A percentile compares a stretch with the other conserved stretches of the same genome.
phyloP scores from a whole-genome alignment of 2,329 filamentous ascomycete genomes.

The Colletotrichum musae region DNA sequence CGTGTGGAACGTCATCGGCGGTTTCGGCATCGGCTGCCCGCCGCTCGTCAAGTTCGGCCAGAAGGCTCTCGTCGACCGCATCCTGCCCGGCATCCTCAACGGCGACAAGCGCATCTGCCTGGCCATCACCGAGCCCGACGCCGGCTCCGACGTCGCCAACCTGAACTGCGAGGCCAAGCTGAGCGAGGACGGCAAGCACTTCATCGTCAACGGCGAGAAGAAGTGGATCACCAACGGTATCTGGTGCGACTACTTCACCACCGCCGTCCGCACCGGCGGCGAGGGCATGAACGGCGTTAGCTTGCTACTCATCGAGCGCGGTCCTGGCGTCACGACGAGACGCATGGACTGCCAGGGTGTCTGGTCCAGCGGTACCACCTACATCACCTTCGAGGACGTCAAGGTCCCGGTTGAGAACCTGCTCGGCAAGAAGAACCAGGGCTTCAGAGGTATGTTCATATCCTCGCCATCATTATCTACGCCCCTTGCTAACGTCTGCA shows the following conservation, averaged over 20 bases:
- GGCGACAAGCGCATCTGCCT: constrained; percentile 98
- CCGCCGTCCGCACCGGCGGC: constrained; percentile 90
- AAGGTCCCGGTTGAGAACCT: constrained; percentile 99
- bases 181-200: constrained; percentile 96
- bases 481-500: no score
- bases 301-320: constrained; percentile 92
- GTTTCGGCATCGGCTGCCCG: constrained; percentile 95
- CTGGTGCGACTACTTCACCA: constrained; percentile 98
- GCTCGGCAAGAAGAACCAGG: constrained; percentile 97
- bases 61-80: constrained; percentile 86
- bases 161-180: constrained; percentile 96
- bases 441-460: constrained; percentile 92
- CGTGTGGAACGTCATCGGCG: constrained; percentile 96
- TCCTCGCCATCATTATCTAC: no score
- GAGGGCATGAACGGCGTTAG: constrained; percentile 94
- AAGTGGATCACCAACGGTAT: constrained; percentile 99
- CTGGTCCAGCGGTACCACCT: constrained; percentile 95
- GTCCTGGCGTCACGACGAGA: constrained; percentile 89
- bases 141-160: constrained; percentile 95
- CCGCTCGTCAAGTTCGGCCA: constrained; percentile 93
- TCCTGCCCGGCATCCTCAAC: constrained; percentile 87
- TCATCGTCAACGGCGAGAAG: constrained; percentile 99
- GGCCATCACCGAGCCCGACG: constrained; percentile 97
- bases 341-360: constrained; percentile 99
- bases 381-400: constrained; percentile 98